Conservation (phyloP, 306 rosid species). For the Hippophae rhamnoides region DNA sequence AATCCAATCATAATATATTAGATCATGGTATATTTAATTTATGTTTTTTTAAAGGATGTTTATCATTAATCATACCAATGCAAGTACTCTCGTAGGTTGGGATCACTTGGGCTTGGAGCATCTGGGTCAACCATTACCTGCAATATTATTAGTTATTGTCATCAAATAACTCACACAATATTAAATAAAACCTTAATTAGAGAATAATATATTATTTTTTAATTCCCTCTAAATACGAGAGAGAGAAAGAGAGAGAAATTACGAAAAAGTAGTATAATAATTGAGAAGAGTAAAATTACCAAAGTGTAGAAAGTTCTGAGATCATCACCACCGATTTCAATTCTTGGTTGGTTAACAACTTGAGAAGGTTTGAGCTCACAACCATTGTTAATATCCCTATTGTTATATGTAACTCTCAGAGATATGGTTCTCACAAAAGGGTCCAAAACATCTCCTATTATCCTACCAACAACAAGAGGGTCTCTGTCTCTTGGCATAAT, state of each 20-base stretch:
- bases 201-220: no score
- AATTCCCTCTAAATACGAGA: not conserved
- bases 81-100: conserved; percentile 46
- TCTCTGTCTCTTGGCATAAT: conserved; percentile 40
- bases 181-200: no score
- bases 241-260: not conserved
- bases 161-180: no score
- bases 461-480: conserved; percentile 45
- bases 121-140: conserved; percentile 63
- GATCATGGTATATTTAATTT: no score
- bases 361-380: conserved; percentile 51
- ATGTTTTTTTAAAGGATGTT: no score
- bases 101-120: conserved; percentile 61
- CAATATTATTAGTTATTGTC: not conserved
- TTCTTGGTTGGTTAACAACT: conserved; percentile 39
- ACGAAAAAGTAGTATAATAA: not conserved
- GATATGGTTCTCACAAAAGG: conserved; percentile 32
- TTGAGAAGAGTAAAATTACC: conserved; percentile 12
- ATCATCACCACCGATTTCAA: conserved; percentile 43
- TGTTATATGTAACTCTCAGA: conserved; percentile 24
- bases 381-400: conserved; percentile 42
- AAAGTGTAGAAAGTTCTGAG: conserved; percentile 52
- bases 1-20: no score
- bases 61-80: conserved; percentile 32
- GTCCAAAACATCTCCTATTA: conserved; percentile 48